These are phyloP conservation scores for Polygonum aviculare DNA, from an alignment of 148 eudicot species.

Conservation along the genomic window DNA sequence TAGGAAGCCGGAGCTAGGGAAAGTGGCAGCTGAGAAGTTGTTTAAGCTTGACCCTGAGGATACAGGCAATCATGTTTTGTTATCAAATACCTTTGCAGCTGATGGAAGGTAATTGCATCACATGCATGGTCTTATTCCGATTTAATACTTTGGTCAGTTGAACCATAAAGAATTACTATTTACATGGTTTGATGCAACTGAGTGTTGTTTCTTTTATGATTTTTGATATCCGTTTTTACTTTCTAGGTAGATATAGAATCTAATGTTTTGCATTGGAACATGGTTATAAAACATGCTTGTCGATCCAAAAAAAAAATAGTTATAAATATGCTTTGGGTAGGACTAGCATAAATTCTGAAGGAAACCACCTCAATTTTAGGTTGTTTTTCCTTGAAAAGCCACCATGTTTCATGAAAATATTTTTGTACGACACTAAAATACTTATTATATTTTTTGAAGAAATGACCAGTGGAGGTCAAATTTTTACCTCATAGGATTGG, in stretches of 20 bases:
- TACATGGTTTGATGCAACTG: background rate
- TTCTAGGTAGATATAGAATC: background rate
- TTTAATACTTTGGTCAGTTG: background rate
- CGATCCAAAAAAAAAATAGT: too few relatives aligned
- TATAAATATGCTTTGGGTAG: background rate
- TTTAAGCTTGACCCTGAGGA: constrained; percentile 32
- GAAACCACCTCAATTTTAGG: background rate
- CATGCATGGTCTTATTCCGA: background rate
- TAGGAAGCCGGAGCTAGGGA: constrained; percentile 26
- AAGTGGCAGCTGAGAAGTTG: constrained; percentile 24
- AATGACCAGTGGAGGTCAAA: background rate
- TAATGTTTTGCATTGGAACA: background rate
- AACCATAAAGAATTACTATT: background rate
- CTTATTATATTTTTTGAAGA: background rate
- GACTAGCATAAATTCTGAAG: background rate
- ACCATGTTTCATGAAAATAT: background rate
- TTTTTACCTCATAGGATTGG: background rate
- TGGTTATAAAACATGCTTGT: background rate
- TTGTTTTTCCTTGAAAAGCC: background rate
- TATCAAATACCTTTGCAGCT: constrained; percentile 34
- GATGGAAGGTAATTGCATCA: constrained; percentile 14
- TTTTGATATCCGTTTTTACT: background rate
- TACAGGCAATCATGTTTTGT: constrained; percentile 36
- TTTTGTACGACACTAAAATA: background rate
- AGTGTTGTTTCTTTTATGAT: background rate